Conservation (phyloP, 805 yeast species). For the Ogataea ganodermae region DNA sequence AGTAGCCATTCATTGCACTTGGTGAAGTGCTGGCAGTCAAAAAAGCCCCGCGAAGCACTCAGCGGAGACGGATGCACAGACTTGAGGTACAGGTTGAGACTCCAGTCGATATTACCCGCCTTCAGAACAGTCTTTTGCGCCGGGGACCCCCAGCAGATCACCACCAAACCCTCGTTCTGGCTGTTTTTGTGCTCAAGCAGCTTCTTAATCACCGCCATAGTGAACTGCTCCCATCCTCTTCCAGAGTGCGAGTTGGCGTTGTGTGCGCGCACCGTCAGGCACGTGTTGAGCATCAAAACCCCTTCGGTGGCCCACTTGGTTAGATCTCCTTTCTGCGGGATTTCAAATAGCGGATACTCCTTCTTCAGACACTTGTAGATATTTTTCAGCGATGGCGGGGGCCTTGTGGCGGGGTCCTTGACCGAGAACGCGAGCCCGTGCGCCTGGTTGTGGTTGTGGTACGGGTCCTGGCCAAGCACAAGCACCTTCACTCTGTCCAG, state of each 20-base stretch:
- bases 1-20: slow-evolving; percentile 78
- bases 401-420: slow-evolving; percentile 70
- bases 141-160: slow-evolving; percentile 62
- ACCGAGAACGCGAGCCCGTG: slow-evolving; percentile 97
- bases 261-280: slow-evolving; percentile 90
- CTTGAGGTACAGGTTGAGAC: slow-evolving; percentile 53
- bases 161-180: slow-evolving; percentile 55
- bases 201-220: slow-evolving; percentile 63
- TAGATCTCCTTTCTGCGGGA: slow-evolving; percentile 67
- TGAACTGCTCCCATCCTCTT: slow-evolving; percentile 90
- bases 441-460: slow-evolving; percentile 90
- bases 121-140: slow-evolving; percentile 41
- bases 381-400: slow-evolving; percentile 86
- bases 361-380: slow-evolving; percentile 75
- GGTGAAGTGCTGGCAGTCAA: slow-evolving; percentile 71
- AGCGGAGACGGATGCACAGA: slow-evolving; percentile 95
- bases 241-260: slow-evolving; percentile 90
- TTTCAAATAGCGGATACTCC: slow-evolving; percentile 68
- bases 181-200: slow-evolving; percentile 51
- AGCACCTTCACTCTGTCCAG: slow-evolving; percentile 71
- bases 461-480: slow-evolving; percentile 94
- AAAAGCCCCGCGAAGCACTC: slow-evolving; percentile 86
- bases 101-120: slow-evolving; percentile 30
- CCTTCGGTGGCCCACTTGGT: slow-evolving; percentile 87
- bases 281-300: slow-evolving; percentile 82